Conservation (phyloP, 75 land plant species). For the Pseudotsuga menziesii region DNA sequence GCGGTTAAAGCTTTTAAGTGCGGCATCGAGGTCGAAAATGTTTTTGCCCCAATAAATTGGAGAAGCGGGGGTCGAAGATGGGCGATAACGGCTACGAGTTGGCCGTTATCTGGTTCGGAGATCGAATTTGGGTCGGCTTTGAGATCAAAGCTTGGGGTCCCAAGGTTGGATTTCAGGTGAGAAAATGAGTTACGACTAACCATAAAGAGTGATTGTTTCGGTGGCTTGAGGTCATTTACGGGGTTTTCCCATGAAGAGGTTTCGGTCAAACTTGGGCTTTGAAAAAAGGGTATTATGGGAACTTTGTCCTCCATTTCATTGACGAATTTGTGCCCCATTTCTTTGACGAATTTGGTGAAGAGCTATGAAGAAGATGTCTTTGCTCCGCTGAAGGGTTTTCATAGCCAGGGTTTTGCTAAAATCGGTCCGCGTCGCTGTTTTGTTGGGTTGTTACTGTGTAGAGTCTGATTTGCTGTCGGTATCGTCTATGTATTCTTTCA, state of each 20-base stretch:
- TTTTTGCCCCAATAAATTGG: neutral
- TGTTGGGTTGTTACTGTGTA: neutral
- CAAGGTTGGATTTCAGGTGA: neutral
- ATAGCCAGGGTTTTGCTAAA: neutral
- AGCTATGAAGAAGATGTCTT: neutral
- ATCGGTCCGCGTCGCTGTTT: neutral
- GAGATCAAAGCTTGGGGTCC: neutral
- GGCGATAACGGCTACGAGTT: no score
- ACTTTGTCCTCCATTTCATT: neutral
- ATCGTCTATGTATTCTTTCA: constrained; percentile 3
- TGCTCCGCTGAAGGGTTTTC: neutral
- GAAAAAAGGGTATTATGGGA: constrained; percentile 6
- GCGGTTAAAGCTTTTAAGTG: neutral
- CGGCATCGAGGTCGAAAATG: no score
- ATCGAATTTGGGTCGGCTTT: neutral
- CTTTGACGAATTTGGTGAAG: neutral
- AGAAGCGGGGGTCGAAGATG: neutral
- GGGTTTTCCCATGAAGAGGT: neutral
- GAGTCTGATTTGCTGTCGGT: constrained; percentile 7
- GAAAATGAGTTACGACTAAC: neutral
- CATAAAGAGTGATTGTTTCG: neutral
- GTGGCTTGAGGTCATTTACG: neutral
- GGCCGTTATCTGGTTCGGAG: neutral
- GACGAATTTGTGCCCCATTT: neutral
- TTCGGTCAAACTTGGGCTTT: neutral